Evolutionary conservation across 1,284 basidiomycete species (phyloP), one percentile per base, ranked within the genome.

Genomic region (Pseudozyma sp.): DNA sequence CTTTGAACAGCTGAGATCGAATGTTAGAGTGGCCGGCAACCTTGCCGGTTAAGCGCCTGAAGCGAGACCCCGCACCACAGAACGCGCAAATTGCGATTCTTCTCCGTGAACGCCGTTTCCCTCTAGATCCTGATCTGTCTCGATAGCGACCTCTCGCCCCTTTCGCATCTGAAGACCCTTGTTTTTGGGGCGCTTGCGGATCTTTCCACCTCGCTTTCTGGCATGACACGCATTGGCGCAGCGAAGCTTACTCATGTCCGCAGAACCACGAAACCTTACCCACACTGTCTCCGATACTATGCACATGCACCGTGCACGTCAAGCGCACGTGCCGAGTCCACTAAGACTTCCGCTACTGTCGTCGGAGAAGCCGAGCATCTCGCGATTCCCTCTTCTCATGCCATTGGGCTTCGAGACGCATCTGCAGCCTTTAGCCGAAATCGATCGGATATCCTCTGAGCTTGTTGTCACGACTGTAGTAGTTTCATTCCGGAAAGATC

Each of bases 41-140:
- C 35, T 14, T 37, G 4, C 35, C 35, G 35, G 35, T 37, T 37
- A 24, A 24, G 24, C 24, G 24, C 24, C 24, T 24, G 24, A 24
- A 24, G 24, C 24, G 24, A 24, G 24, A 24, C 24, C 24, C 24
- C 24, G 24, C 24, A 24, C 24, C 24, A 24, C 24, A 4, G 24
- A 24, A 30, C 13, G 24, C 13, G 30, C 24, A 17, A 19, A 29
- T 30, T 4, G 29, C 24, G 13, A 13, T 45, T 45, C 51, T 54
- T 54, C 8, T 53, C 52, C 59, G 59, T 50, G n/a, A 50, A 35
- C 43, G 17, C 59, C 59, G 40, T 54, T 43, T 49, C 52, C 52
- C 46, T 31, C 40, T 54, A 53, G 46, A 48, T 40, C 58, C 58
- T 60, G 58, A 60, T 52, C 29, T 45, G 10, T 24, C 24, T 24